Conservation (phyloP, 208 protist species). For the Leishmania amazonensis region DNA sequence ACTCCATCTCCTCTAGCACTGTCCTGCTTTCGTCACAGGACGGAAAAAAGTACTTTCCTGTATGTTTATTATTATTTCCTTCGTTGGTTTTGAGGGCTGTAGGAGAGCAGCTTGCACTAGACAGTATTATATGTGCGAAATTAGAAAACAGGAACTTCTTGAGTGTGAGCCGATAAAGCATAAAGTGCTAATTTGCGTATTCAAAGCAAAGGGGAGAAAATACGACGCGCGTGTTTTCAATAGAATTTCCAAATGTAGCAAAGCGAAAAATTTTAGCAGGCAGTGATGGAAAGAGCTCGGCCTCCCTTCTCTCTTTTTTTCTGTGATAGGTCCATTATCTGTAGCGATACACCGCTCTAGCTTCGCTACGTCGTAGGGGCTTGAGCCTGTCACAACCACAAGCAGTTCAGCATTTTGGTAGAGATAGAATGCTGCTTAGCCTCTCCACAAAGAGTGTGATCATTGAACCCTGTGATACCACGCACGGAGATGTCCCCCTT, state of each 20-base stretch:
- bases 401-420: neutral
- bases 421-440: neutral
- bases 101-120: neutral
- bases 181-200: neutral
- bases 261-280: neutral
- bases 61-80: neutral
- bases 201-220: neutral
- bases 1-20: slow-evolving; percentile 3
- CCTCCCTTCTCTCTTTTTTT: neutral
- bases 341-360: neutral
- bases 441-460: neutral
- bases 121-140: neutral
- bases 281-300: too few relatives aligned
- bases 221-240: neutral
- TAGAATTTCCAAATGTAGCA: too few relatives aligned
- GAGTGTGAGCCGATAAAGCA: neutral
- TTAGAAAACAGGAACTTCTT: too few relatives aligned
- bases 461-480: too few relatives aligned
- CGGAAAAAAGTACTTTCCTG: neutral
- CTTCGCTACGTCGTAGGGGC: neutral
- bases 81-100: neutral
- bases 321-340: neutral
- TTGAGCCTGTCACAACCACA: neutral
- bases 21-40: neutral
- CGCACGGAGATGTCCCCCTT: neutral